Base-by-base conservation (phyloP, 768 basidiomycete genomes). In the Suillus bovinus region DNA sequence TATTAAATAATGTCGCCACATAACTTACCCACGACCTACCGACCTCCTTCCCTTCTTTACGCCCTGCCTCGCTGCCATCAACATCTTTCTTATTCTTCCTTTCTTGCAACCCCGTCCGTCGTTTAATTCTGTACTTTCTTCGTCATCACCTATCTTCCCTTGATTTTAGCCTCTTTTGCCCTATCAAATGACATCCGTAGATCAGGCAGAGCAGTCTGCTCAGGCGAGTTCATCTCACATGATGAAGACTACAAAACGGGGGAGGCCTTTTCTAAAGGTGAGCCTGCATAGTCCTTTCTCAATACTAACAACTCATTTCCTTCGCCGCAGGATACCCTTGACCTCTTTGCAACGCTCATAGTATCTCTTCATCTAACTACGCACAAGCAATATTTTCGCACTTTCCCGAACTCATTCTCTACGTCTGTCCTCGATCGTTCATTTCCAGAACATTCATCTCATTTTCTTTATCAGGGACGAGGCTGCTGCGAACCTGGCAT, bases 171-270 rank as follows among this genome's bases (percentile, higher is more conserved):
- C 62, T 64, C 61, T 60, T 70, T 70, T 69, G 63, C 66, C 64
- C 63, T 58, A 62, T 69, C 69, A 44, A n/a, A 80, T 79, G 80
- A 67, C 74, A 49, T 68, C 79, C 5, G 68, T 80, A 61, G 83
- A 84, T 66, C 75, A 74, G 55, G 59, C 76, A 58, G 71, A 70
- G 59, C 70, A 70, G 74, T 78, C 83, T 36, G 38, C 55, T 34
- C 83, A 83, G 69, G 81, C 85, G 46, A 85, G 84, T 66, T 86
- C 90, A 46, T 93, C 92, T 31, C 95, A 96, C 76, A 93, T 96
- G 92, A 97, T 98, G 95, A 96, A 96, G 86, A 96, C 93, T 16
- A 96, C 95, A 73, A 93, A 94, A 81, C 87, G 95, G 72, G 95
- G 95, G 64, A 84, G 95, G 68, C 95, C 95, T 16, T 97, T 88